phyloP scores from a whole-genome alignment of 2,329 filamentous ascomycete genomes.

The Corynespora cassiicola region DNA sequence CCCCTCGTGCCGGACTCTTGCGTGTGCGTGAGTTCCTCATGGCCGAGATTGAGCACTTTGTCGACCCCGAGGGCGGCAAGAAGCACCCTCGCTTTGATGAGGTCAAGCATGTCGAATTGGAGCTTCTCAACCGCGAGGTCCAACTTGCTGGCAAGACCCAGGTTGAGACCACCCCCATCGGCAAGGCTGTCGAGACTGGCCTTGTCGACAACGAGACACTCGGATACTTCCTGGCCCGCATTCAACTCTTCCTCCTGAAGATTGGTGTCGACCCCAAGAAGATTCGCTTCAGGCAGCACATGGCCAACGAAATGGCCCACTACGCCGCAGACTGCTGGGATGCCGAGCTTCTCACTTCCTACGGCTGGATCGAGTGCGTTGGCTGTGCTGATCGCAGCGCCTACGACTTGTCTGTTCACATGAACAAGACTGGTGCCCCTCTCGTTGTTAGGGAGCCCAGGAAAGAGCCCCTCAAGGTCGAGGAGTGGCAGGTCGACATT shows the following conservation, averaged over 20 bases:
- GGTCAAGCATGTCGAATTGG: conserved; percentile 82
- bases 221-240: conserved; percentile 95
- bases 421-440: conserved; percentile 87
- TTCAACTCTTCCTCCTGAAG: conserved; percentile 86
- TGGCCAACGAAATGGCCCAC: conserved; percentile 89
- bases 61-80: conserved; percentile 93
- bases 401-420: conserved; percentile 91
- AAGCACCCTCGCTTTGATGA: conserved; percentile 89
- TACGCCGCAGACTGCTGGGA: conserved; percentile 99
- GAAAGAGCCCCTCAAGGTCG: conserved; percentile 76
- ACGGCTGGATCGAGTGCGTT: conserved; percentile 98
- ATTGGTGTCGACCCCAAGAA: conserved; percentile 88
- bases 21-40: conserved; percentile 97
- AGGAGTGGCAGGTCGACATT: conserved; percentile 87
- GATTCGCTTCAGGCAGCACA: conserved; percentile 96
- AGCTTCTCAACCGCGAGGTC: conserved; percentile 81
- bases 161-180: conserved; percentile 76
- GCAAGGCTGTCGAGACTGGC: conserved; percentile 80
- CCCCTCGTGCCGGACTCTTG: conserved; percentile 86
- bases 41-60: conserved; percentile 99
- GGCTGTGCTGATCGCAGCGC: conserved; percentile 95
- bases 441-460: conserved; percentile 84
- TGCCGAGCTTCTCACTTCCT: conserved; percentile 87
- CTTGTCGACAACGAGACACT: conserved; percentile 97
- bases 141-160: conserved; percentile 87